These are phyloP conservation scores for Acanthochlamys bracteata DNA, from an alignment of 106 monocot species.

Conservation along the genomic window DNA sequence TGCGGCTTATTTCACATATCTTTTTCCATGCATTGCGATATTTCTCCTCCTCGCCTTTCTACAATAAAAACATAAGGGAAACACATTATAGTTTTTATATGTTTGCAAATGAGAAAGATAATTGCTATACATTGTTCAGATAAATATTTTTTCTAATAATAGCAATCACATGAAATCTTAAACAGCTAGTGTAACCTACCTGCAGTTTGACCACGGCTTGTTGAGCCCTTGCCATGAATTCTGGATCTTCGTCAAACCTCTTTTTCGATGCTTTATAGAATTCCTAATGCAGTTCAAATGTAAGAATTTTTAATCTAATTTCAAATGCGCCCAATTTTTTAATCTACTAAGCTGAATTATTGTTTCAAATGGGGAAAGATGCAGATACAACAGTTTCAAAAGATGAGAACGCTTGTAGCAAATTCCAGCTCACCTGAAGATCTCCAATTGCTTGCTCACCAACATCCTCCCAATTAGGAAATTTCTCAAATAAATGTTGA, in stretches of 20 bases:
- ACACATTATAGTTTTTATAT: not conserved
- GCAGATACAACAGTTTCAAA: not conserved
- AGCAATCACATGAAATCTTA: too few species aligned
- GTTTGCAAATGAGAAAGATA: not conserved
- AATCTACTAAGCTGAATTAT: not conserved
- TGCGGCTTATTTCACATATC: constrained; percentile 64
- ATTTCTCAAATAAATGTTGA: constrained; percentile 69
- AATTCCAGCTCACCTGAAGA: constrained; percentile 51
- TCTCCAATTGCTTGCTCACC: constrained; percentile 84
- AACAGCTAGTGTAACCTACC: constrained; percentile 15
- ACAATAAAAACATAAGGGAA: constrained; percentile 2
- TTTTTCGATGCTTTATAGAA: constrained; percentile 47
- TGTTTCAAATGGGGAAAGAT: not conserved
- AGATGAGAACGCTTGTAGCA: too few species aligned
- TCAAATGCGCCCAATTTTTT: not conserved
- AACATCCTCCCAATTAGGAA: constrained; percentile 70
- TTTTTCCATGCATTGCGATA: constrained; percentile 56
- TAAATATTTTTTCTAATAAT: too few species aligned
- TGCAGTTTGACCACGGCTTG: constrained; percentile 38
- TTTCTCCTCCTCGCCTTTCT: constrained; percentile 41
- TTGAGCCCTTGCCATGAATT: constrained; percentile 38
- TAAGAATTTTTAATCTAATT: not conserved
- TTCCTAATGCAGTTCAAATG: constrained; percentile 6
- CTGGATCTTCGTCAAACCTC: constrained; percentile 38
- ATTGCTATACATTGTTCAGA: too few species aligned